Conservation (phyloP, 176 grass and related monocot species). For the Carex myosuroides region DNA sequence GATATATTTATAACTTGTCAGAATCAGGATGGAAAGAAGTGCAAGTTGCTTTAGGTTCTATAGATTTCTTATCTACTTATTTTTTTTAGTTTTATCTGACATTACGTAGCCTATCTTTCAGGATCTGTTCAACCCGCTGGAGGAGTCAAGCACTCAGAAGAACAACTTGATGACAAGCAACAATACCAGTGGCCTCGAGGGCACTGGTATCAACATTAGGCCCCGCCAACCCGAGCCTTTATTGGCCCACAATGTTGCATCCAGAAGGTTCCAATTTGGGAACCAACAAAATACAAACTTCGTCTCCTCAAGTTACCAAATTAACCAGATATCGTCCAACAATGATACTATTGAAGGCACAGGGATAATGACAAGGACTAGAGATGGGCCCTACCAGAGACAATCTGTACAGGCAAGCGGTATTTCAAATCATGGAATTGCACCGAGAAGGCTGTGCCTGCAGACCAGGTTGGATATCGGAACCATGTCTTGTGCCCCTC, state of each 20-base stretch:
- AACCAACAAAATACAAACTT: background rate
- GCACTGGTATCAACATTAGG: conserved; percentile 30
- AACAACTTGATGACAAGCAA: conserved; percentile 24
- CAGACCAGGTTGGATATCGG: conserved; percentile 1
- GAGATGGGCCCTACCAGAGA: background rate
- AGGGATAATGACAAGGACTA: conserved; percentile 7
- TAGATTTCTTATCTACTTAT: background rate
- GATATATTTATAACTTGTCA: background rate
- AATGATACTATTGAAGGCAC: background rate
- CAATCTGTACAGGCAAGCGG: conserved; percentile 2
- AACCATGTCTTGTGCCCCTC: background rate
- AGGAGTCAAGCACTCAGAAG: conserved; percentile 34
- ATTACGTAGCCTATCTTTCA: background rate
- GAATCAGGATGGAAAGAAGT: background rate
- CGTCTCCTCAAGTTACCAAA: background rate
- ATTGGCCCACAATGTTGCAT: background rate
- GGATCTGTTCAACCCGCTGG: conserved; percentile 61
- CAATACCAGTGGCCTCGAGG: conserved; percentile 15
- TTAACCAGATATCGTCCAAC: background rate
- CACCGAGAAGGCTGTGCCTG: conserved; percentile 41
- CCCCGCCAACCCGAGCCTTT: conserved; percentile 5
- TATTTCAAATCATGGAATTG: conserved; percentile 36
- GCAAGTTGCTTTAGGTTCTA: background rate
- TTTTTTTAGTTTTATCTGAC: background rate
- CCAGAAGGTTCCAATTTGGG: background rate